These are phyloP conservation scores for Candida nanaspora DNA, from an alignment of 805 yeast genomes.

Conservation along the genomic window DNA sequence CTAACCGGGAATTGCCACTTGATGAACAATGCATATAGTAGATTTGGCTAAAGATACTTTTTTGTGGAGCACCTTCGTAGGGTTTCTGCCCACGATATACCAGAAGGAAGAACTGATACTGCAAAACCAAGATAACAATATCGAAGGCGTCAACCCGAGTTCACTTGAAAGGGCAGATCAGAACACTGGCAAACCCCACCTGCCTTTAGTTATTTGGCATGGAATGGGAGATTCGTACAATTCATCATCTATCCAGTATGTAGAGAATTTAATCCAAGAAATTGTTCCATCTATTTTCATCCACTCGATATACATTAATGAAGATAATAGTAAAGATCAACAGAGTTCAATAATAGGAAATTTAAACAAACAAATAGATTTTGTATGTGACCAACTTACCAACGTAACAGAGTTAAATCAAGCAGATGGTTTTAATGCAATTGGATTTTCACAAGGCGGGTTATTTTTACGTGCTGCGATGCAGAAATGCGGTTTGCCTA, in stretches of 20 bases:
- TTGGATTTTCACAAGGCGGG: conserved; percentile 84
- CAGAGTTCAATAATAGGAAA: conserved; percentile 52
- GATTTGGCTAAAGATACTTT: not conserved
- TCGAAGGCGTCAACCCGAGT: too few species aligned
- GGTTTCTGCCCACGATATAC: not conserved
- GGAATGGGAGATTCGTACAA: conserved; percentile 76
- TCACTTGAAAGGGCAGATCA: not conserved
- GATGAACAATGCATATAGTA: not conserved
- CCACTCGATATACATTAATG: conserved; percentile 46
- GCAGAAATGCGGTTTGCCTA: conserved; percentile 46
- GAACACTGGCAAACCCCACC: not conserved
- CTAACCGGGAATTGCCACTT: too few species aligned
- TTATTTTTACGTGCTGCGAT: conserved; percentile 62
- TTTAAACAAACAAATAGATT: conserved; percentile 44
- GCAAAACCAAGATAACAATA: too few species aligned
- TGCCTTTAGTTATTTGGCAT: conserved; percentile 66
- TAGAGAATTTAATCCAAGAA: conserved; percentile 32
- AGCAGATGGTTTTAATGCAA: conserved; percentile 55
- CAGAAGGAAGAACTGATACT: too few species aligned
- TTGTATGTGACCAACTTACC: conserved; percentile 48
- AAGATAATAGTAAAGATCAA: conserved; percentile 45
- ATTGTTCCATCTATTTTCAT: conserved; percentile 43
- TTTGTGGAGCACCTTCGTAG: not conserved
- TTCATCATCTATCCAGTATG: conserved; percentile 48
- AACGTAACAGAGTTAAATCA: conserved; percentile 38